phyloP scores from a whole-genome alignment of 2,329 filamentous ascomycete genomes.

The Emmonsiellopsis sp. region DNA sequence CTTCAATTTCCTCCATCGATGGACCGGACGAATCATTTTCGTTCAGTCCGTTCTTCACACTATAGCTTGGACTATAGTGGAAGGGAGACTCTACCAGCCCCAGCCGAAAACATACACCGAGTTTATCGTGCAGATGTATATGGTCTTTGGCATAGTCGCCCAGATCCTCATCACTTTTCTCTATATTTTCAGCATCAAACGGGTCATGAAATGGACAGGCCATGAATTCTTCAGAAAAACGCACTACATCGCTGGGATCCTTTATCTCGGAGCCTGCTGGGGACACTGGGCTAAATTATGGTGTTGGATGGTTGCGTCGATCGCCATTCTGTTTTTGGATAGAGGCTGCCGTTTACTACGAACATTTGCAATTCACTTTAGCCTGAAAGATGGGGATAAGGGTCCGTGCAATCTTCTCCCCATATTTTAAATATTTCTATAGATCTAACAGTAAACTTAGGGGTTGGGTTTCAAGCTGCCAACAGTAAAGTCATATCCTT shows the following conservation, averaged over 20 bases:
- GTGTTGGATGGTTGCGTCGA: conserved; percentile 58
- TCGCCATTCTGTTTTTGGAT: conserved; percentile 58
- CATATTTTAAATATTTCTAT: background rate
- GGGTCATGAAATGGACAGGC: conserved; percentile 55
- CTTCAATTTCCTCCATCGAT: conserved; percentile 70
- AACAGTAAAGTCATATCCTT: conserved; percentile 46
- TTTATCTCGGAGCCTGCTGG: conserved; percentile 68
- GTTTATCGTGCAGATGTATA: conserved; percentile 57
- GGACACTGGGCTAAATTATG: conserved; percentile 61
- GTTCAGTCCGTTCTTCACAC: conserved; percentile 60
- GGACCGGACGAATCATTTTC: conserved; percentile 65
- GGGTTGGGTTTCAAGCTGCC: conserved; percentile 46
- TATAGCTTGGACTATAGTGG: conserved; percentile 59
- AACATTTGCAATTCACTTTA: conserved; percentile 52
- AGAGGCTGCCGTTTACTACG: conserved; percentile 50
- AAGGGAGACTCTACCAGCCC: conserved; percentile 59
- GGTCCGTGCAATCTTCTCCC: background rate
- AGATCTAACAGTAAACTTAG: conserved; percentile 15
- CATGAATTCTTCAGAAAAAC: conserved; percentile 70
- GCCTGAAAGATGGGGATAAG: conserved; percentile 35
- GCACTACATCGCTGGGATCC: conserved; percentile 62
- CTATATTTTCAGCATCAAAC: conserved; percentile 49
- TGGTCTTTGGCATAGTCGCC: conserved; percentile 64
- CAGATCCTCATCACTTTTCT: conserved; percentile 55
- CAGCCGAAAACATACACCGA: conserved; percentile 50